Evolutionary conservation across 2,329 filamentous ascomycete species (phyloP), one percentile per base, ranked within the genome.

Genomic region (Fusarium tricinctum): DNA sequence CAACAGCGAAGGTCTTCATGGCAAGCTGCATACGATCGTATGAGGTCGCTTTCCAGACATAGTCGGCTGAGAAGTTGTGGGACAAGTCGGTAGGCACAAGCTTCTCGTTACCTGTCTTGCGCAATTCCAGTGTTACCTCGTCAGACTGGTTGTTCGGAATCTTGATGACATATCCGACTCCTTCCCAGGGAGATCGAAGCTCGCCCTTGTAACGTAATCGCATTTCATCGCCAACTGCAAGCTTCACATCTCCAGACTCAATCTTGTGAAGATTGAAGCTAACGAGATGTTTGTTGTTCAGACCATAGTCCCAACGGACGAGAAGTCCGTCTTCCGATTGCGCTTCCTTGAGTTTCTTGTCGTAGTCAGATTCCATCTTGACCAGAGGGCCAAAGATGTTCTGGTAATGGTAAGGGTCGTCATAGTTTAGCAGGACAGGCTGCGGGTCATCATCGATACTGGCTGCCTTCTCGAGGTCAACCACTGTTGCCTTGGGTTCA

Each of bases 121-220:
- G 92, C 76, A 99, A 83, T 79, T 99, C 96, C 69, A 99, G 91
- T 12, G 92, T 97, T 52, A 99, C 96, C 78, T 99, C 95, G 75
- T 99, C 96, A 15, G 94, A 97, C 82, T 97, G 94, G 80, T 98
- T 98, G 85, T 99, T 98, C 22, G 96, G 97, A 63, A 99, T 98
- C 83, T 99, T 99, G 83, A 98, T 94, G 64, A 99, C 96, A 79
- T 99, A 99, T 69, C 96, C 96, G 33, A 99, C 96, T 38, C 96
- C 96, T 78, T 99, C 96, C 96, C 96, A 99, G 61, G 93, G 89
- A 15, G 92, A 88, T 42, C 94, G 92, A 49, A 99, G 85, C 79
- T 98, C 96, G 71, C 97, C 96, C 71, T 93, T 97, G 82, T 99
- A 99, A 73, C 96, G 93, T 68, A 99, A 85, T 43, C 96, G 92